These are phyloP conservation scores for Mycena sanguinolenta DNA, from an alignment of 768 basidiomycete genomes.

Conservation along the genomic window DNA sequence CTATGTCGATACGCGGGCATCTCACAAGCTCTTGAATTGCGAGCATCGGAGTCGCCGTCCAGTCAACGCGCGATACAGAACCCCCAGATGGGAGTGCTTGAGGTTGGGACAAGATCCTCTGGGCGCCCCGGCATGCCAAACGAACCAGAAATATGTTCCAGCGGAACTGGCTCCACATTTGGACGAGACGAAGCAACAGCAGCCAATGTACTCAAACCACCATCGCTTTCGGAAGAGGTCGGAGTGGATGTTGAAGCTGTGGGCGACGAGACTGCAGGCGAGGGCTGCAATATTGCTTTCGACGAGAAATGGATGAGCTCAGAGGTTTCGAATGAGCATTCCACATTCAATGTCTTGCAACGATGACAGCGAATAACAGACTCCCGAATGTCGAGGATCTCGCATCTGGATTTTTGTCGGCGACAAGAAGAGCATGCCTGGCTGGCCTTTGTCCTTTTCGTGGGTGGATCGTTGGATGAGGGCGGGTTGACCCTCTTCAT, in stretches of 20 bases:
- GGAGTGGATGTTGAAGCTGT: background rate
- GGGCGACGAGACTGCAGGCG: conserved; percentile 10
- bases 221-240: conserved; percentile 1
- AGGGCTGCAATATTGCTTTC: conserved; percentile 14
- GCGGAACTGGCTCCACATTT: background rate
- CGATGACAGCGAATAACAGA: conserved; percentile 57
- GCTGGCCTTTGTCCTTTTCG: conserved; percentile 1
- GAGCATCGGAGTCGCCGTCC: conserved; percentile 60
- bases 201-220: conserved; percentile 27
- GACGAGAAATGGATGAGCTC: conserved; percentile 43
- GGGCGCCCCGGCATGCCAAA: conserved; percentile 50
- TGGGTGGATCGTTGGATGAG: background rate
- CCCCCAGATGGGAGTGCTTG: conserved; percentile 55
- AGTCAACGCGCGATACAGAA: conserved; percentile 54
- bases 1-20: conserved; percentile 30
- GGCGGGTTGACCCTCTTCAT: background rate
- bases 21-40: conserved; percentile 59
- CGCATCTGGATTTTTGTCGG: conserved; percentile 63
- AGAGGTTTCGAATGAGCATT: conserved; percentile 61
- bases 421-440: conserved; percentile 45
- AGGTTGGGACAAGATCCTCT: conserved; percentile 51
- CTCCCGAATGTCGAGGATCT: conserved; percentile 54
- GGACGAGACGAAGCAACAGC: conserved; percentile 35
- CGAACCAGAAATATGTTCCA: conserved; percentile 8
- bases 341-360: conserved; percentile 60